phyloP scores from a whole-genome alignment of 495 filamentous ascomycete genomes.

The Viridothelium virens region DNA sequence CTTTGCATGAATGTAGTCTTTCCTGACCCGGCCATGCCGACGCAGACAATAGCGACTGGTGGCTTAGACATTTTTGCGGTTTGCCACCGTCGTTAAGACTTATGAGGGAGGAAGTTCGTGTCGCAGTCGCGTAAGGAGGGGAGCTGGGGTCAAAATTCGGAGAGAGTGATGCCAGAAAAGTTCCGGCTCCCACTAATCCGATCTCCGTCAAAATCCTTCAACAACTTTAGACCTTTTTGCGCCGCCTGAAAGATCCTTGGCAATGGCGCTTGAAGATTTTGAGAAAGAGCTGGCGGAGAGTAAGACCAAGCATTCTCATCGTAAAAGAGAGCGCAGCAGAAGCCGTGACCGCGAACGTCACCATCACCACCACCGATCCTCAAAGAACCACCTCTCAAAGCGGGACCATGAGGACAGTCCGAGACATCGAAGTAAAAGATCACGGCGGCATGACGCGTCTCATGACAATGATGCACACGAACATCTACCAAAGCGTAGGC shows the following conservation, averaged over 20 bases:
- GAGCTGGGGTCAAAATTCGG: neutral
- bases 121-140: neutral
- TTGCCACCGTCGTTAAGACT: neutral
- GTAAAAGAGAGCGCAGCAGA: slow-evolving; percentile 23
- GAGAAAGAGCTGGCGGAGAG: slow-evolving; percentile 35
- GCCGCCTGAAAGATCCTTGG: neutral
- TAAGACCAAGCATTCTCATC: slow-evolving; percentile 22
- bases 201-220: neutral
- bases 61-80: neutral
- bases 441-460: slow-evolving; percentile 41
- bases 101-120: neutral
- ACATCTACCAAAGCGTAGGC: slow-evolving; percentile 20
- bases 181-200: neutral
- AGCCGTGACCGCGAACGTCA: slow-evolving; percentile 30
- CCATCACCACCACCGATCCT: slow-evolving; percentile 42
- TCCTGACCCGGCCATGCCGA: slow-evolving; percentile 96
- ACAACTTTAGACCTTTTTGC: neutral
- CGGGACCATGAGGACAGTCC: slow-evolving; percentile 38
- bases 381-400: slow-evolving; percentile 32
- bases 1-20: slow-evolving; percentile 99
- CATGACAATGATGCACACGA: slow-evolving; percentile 27
- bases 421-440: slow-evolving; percentile 49
- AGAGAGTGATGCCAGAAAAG: slow-evolving; percentile 6
- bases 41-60: slow-evolving; percentile 77
- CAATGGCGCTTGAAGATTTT: slow-evolving; percentile 38